Base-by-base conservation (phyloP, 1,284 basidiomycete genomes). In the Hypsizygus ulmarius region DNA sequence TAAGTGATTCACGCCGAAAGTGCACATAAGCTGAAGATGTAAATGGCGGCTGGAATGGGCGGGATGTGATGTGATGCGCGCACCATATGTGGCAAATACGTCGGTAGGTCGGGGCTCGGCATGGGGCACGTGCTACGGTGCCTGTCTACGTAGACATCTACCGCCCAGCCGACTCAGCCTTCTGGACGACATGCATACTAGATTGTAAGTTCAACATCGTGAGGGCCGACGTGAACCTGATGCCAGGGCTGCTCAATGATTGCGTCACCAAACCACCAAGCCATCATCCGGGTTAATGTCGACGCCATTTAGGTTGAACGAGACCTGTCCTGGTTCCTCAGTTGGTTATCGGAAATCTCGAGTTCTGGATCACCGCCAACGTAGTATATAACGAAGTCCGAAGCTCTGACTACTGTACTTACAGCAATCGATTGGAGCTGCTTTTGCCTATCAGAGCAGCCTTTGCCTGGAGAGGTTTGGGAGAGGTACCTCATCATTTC, bases 391-490 rank as follows among this genome's bases (percentile, higher is more conserved):
- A n/a, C n/a, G 63, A 74, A 0, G 59, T 68, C 27, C 67, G 67
- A 16, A 70, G 83, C 29, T 75, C 81, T 5, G 81, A 78, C 2
- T 84, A 82, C 56, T 82, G 81, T 80, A 63, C 72, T 27, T 70
- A 74, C 60, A 72, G 56, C 60, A 64, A 19, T 73, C 69, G 2
- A 51, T 57, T 1, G 55, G 62, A 8, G 65, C 71, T 30, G 52
- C 59, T 15, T 59, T 66, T 18, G 68, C n/a, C n/a, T n/a, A n/a
- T n/a, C n/a, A n/a, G 65, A 4, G 58, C 73, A 29, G 55, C 67
- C 76, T 2, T 59, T 57, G 30, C 66, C 68, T 1, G 74, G 69
- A 18, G 79, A 83, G 52, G 74, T 82, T 59, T 82, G 2, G 81
- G 81, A 47, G 73, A 76, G 16, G 75, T 63, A 2, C 77, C 74